Base-by-base conservation (phyloP, 306 rosid species). In the Lupinus albus region DNA sequence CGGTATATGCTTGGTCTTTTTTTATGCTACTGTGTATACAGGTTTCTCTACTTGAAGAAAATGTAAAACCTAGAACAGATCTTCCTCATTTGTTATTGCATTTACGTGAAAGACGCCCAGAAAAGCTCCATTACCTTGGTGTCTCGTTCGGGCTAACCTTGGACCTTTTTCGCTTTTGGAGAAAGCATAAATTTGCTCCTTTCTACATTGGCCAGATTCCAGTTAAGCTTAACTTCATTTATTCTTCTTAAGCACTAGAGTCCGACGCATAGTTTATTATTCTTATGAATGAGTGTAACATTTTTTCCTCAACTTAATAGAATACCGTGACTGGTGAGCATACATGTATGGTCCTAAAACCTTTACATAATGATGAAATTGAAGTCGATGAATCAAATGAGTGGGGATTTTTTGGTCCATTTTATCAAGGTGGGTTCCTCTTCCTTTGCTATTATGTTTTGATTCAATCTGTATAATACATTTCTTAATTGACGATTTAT, bases 141-240 rank as follows among this genome's bases (percentile, higher is more conserved):
- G 98, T 93, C 78, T 93, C 98, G 67, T 93, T 93, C 80, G 98
- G 98, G 67, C 84, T 93, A 71, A 93, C 97, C 38, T 82, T 86
- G 81, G 91, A 93, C 48, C 91, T 93, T 68, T 85, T 86, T 51
- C 87, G 96, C 58, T 93, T 93, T 83, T 93, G 98, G 98, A 87
- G 85, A 83, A 93, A 76, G 81, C 97, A 82, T 79, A 82, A 81
- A 71, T 93, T 93, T 86, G 88, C 85, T 76, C 97, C 97, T 33
- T 93, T 90, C 86, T 90, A 88, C 75, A 85, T 93, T 32, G 86
- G 99, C 75, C 94, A 93, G 72, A 88, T 82, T 85, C 97, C 87
- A 93, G 99, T 93, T 93, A 80, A 88, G 99, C 77, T 77, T 10
- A 67, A 67, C 41, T 50, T 67, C 28, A 54, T 64, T 48, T 50